These are phyloP conservation scores for Elsinoe arachidis DNA, from an alignment of 2,329 filamentous ascomycete genomes.

Conservation along the genomic window DNA sequence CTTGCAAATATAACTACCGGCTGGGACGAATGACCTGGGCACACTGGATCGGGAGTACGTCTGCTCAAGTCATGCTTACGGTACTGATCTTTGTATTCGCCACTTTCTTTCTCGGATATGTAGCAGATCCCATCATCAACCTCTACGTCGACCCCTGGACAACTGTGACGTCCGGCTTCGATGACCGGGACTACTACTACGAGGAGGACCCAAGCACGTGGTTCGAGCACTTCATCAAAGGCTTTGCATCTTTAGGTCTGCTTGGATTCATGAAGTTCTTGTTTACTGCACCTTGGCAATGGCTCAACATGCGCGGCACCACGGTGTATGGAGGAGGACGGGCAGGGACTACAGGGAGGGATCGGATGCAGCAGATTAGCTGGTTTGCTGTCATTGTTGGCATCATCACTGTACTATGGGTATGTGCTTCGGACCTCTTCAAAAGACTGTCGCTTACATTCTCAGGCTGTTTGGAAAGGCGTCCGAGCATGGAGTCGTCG, in stretches of 20 bases:
- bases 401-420: conserved; percentile 66
- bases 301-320: conserved; percentile 62
- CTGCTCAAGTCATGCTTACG: conserved; percentile 63
- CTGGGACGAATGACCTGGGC: conserved; percentile 71
- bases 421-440: conserved; percentile 26
- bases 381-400: conserved; percentile 74
- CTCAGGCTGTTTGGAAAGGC: conserved; percentile 68
- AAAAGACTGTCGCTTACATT: conserved; percentile 20
- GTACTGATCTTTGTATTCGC: conserved; percentile 59
- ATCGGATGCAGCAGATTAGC: conserved; percentile 68
- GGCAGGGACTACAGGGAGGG: conserved; percentile 59
- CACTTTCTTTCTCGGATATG: conserved; percentile 77
- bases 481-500: conserved; percentile 65
- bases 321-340: conserved; percentile 45
- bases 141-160: conserved; percentile 67
- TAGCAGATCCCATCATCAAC: conserved; percentile 87
- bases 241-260: conserved; percentile 79
- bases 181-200: conserved; percentile 17
- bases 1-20: conserved; percentile 75
- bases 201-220: conserved; percentile 54
- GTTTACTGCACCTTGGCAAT: conserved; percentile 64
- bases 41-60: conserved; percentile 45
- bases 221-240: conserved; percentile 79
- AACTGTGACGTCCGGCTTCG: conserved; percentile 26
- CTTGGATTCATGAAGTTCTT: conserved; percentile 77